A percentile compares a stretch with the other conserved stretches of the same genome.
Conservation (phyloP, 2,329 filamentous ascomycete genomes). For the Chaetomiaceae sp. region DNA sequence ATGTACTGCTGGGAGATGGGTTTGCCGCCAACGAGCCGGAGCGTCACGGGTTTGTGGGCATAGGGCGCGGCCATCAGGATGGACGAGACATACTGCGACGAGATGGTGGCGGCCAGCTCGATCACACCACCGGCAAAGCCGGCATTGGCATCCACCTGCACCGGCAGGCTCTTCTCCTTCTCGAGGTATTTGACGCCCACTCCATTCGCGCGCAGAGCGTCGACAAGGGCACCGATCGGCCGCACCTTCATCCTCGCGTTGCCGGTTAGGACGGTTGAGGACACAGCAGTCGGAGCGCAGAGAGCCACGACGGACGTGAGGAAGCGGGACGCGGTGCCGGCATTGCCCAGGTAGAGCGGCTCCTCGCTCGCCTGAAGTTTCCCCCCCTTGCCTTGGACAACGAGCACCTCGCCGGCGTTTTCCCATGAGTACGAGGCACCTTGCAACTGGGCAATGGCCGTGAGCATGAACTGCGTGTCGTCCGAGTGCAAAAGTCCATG, state of each 20-base stretch:
- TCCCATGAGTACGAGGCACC: conserved; percentile 92
- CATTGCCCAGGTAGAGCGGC: conserved; percentile 89
- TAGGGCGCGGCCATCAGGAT: conserved; percentile 96
- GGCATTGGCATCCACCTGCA: conserved; percentile 73
- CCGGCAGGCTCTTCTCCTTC: conserved; percentile 73
- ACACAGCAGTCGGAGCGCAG: conserved; percentile 58
- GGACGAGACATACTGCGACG: conserved; percentile 98
- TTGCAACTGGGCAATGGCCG: conserved; percentile 76
- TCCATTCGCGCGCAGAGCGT: conserved; percentile 80
- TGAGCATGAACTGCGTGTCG: conserved; percentile 95
- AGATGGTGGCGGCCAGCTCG: conserved; percentile 88
- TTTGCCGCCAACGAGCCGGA: conserved; percentile 89
- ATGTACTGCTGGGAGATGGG: conserved; percentile 97
- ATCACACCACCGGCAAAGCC: conserved; percentile 84
- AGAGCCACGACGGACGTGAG: conserved; percentile 86
- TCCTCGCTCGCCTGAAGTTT: conserved; percentile 67
- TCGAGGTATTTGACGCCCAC: conserved; percentile 83
- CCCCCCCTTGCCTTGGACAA: conserved; percentile 88
- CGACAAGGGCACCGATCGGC: conserved; percentile 87
- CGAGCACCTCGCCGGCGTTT: conserved; percentile 83
- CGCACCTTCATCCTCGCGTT: conserved; percentile 95
- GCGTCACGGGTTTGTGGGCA: conserved; percentile 85
- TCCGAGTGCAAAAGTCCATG: conserved; percentile 93
- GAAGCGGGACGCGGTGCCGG: conserved; percentile 92
- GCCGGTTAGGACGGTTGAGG: conserved; percentile 77